Evolutionary conservation across 345 rosid genomes (phyloP).

Genomic region (Populus alba): DNA sequence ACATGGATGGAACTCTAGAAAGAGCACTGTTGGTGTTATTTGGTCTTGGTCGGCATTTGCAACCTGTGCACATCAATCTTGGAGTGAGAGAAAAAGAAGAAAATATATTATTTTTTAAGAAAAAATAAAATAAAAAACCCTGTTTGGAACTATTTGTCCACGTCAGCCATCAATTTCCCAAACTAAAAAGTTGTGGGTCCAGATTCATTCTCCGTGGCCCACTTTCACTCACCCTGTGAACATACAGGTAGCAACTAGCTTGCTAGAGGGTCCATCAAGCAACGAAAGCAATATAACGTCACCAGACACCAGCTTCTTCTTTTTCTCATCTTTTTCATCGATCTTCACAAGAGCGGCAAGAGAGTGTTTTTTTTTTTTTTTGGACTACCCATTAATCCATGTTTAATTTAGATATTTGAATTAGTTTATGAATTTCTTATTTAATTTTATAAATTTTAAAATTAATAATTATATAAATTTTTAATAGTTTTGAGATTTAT

Average conservation of each 20-base stretch:
- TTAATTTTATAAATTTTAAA: no score
- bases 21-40: neutral
- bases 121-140: no score
- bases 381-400: no score
- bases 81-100: neutral
- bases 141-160: conserved; percentile 15
- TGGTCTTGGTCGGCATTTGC: neutral
- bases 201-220: neutral
- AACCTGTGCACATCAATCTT: neutral
- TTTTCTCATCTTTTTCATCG: neutral
- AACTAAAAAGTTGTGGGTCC: neutral
- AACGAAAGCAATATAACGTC: neutral
- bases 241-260: neutral
- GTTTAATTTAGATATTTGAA: no score
- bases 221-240: neutral
- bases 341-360: neutral
- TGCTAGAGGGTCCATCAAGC: neutral
- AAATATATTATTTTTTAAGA: neutral
- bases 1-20: no score
- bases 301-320: neutral
- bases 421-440: no score
- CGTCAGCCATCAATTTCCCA: conserved; percentile 6
- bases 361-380: no score
- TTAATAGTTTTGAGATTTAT: no score
- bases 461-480: no score